phyloP scores from a whole-genome alignment of 306 rosid species.

The Sesbania bispinosa region DNA sequence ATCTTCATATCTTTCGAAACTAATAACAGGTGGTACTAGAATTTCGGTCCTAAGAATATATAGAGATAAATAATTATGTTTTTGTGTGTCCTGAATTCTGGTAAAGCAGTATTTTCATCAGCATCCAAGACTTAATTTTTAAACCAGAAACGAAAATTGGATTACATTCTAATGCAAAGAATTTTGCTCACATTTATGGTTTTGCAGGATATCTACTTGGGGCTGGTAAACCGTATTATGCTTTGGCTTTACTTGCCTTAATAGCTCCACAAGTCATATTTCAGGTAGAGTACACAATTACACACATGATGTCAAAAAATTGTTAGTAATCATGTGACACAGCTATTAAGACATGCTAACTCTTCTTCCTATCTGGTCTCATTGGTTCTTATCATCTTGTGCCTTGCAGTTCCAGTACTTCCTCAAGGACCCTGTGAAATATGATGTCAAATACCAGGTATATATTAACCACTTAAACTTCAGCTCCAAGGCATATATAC shows the following conservation, averaged over 20 bases:
- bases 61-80: not conserved
- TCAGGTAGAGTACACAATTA: conserved; percentile 54
- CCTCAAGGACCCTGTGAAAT: conserved; percentile 50
- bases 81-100: not conserved
- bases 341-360: not conserved
- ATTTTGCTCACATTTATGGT: not conserved
- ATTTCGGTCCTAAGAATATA: no score
- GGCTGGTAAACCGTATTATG: conserved; percentile 85
- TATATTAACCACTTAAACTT: not conserved
- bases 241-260: conserved; percentile 77
- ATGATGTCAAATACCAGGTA: conserved; percentile 57
- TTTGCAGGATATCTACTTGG: conserved; percentile 88
- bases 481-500: not conserved
- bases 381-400: conserved; percentile 4
- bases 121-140: not conserved
- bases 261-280: conserved; percentile 81
- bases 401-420: conserved; percentile 45
- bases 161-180: not conserved
- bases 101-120: not conserved
- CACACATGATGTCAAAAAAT: not conserved
- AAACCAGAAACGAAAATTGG: not conserved
- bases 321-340: not conserved
- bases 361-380: not conserved
- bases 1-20: no score
- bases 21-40: no score